These are phyloP conservation scores for Leishmania arabica DNA, from an alignment of 208 protist species.

Conservation along the genomic window DNA sequence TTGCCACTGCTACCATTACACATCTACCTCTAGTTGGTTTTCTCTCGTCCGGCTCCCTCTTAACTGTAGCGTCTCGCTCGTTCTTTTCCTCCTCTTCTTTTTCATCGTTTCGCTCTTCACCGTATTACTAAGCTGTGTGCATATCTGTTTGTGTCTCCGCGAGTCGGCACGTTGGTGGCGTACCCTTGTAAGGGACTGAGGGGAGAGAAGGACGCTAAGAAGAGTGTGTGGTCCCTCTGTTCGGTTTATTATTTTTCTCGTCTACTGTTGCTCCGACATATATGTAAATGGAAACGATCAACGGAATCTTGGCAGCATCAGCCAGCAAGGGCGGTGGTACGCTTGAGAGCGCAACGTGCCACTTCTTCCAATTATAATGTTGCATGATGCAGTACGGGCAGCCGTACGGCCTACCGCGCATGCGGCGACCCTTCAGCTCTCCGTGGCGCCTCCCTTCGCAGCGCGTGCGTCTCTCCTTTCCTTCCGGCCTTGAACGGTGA, in stretches of 20 bases:
- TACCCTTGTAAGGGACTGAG: conserved; percentile 1
- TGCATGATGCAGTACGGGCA: neutral
- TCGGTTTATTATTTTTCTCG: neutral
- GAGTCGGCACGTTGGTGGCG: neutral
- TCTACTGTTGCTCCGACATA: neutral
- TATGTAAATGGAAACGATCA: conserved; percentile 5
- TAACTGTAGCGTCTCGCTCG: neutral
- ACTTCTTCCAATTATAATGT: neutral
- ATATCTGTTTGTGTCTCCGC: neutral
- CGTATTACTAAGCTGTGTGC: conserved; percentile 1
- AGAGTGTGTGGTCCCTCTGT: neutral
- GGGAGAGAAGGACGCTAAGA: neutral
- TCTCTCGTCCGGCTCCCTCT: neutral
- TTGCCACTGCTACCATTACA: neutral
- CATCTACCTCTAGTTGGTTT: neutral
- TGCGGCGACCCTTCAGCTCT: neutral
- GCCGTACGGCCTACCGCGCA: neutral
- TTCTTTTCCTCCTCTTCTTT: neutral
- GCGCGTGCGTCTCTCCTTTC: neutral
- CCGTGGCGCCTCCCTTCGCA: neutral
- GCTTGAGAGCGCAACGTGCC: neutral
- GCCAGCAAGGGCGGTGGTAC: neutral
- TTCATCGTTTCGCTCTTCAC: neutral
- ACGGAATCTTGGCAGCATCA: neutral
- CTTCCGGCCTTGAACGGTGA: neutral